Conservation (phyloP, 768 basidiomycete genomes). For the Trametes elegans region DNA sequence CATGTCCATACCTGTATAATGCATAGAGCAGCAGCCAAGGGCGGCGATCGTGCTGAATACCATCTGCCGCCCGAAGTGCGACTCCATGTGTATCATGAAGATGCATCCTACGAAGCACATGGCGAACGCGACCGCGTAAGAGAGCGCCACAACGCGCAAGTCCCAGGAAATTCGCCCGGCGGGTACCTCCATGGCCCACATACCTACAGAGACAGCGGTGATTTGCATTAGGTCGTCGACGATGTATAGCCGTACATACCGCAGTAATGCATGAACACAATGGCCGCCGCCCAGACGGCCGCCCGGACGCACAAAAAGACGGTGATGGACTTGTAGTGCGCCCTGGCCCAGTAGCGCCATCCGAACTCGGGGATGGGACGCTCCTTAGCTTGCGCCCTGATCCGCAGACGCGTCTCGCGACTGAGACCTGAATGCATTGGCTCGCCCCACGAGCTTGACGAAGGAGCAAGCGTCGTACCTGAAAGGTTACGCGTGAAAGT, state of each 20-base stretch:
- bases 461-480: conserved; percentile 20
- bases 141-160: conserved; percentile 22
- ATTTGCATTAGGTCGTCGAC: background rate
- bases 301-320: conserved; percentile 22
- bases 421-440: conserved; percentile 27
- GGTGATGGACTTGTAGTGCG: conserved; percentile 22
- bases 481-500: conserved; percentile 16
- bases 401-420: conserved; percentile 26
- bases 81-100: conserved; percentile 30
- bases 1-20: conserved; percentile 32
- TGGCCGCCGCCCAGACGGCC: conserved; percentile 27
- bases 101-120: conserved; percentile 28
- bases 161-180: conserved; percentile 27
- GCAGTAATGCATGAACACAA: conserved; percentile 32
- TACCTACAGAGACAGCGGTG: conserved; percentile 13
- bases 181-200: conserved; percentile 32
- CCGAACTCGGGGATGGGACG: conserved; percentile 26
- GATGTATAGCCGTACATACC: conserved; percentile 14
- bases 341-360: conserved; percentile 24
- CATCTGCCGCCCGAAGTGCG: conserved; percentile 27
- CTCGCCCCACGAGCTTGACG: conserved; percentile 24
- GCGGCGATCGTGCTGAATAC: conserved; percentile 29
- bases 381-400: conserved; percentile 28
- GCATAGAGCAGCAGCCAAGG: conserved; percentile 27
- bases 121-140: conserved; percentile 27